These are phyloP conservation scores for Ascodesmis nigricans DNA, from an alignment of 495 filamentous ascomycete genomes.

Conservation along the genomic window DNA sequence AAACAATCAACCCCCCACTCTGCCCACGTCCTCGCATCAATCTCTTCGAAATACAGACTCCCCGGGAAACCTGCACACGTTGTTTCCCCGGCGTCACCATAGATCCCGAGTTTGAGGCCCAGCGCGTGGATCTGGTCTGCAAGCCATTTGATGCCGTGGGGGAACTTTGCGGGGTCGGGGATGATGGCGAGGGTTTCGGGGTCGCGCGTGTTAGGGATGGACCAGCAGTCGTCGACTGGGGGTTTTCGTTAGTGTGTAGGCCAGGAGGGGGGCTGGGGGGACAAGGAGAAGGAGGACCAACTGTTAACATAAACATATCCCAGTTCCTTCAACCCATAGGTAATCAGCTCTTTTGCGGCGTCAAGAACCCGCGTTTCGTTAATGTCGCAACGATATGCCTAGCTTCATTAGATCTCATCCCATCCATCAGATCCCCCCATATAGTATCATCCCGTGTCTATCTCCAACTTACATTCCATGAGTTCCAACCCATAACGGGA, in stretches of 20 bases:
- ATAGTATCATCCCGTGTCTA: not conserved
- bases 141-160: constrained; percentile 37
- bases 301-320: constrained; percentile 42
- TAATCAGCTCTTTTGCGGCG: constrained; percentile 30
- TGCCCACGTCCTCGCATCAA: constrained; percentile 39
- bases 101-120: constrained; percentile 45
- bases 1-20: constrained; percentile 44
- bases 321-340: constrained; percentile 34
- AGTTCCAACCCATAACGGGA: constrained; percentile 39
- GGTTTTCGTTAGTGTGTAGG: not conserved
- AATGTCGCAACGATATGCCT: constrained; percentile 36
- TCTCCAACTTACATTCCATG: constrained; percentile 28
- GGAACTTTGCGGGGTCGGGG: constrained; percentile 36
- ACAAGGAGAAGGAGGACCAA: not conserved
- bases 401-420: not conserved
- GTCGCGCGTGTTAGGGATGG: constrained; percentile 28
- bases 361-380: constrained; percentile 30
- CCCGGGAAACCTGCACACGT: constrained; percentile 45
- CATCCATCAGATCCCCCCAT: not conserved
- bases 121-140: constrained; percentile 35
- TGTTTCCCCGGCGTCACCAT: constrained; percentile 35
- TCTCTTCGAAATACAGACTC: constrained; percentile 35
- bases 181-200: constrained; percentile 29
- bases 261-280: not conserved
- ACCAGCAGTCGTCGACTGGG: constrained; percentile 46